Base-by-base conservation (phyloP, 306 rosid genomes). In the Pyrus pyrifolia region DNA sequence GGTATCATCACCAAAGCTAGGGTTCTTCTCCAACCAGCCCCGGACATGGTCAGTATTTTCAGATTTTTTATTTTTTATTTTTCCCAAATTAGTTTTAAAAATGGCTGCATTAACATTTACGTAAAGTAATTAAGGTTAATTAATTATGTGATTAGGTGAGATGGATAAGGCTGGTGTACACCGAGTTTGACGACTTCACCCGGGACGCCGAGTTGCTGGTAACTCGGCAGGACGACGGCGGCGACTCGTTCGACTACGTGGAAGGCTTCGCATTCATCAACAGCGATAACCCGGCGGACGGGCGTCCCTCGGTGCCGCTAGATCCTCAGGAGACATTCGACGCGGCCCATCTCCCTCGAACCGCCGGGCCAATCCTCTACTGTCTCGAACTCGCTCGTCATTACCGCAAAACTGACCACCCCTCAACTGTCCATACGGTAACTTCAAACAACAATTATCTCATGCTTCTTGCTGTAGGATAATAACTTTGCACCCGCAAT, bases 241-340 rank as follows among this genome's bases (percentile, higher is more conserved):
- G 82, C 30, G 87, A 89, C 44, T 86, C 91, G 64, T 96, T 96
- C 68, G 96, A 92, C 67, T 96, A 96, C 89, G 90, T 96, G 89
- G 99, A 96, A 83, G 99, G 99, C 8, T 96, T 91, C 59, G 99
- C 88, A 7, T 84, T 96, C 21, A 84, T 86, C 61, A 96, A 96
- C 88, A 87, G 81, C 70, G 85, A 90, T 15, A 92, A 87, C 88
- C 91, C 89, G 8, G 69, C 79, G 6, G 91, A 88, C 11, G 99
- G 99, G 0, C 81, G 96, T 80, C 89, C 97, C 65, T 78, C 96
- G 0, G 92, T 96, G 3, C 93, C 91, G 12, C 18, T 92, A 17
- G 74, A 77, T 33, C 81, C 86, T 53, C 79, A 79, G 66, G 87
- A 86, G 53, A 57, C 44, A 1, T 92, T 92, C 70, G 81, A 92